Percentiles rank a stretch among this genome's conserved stretches.
phyloP scores from a whole-genome alignment of 2,329 filamentous ascomycete genomes.

The Chaetomiaceae sp. region DNA sequence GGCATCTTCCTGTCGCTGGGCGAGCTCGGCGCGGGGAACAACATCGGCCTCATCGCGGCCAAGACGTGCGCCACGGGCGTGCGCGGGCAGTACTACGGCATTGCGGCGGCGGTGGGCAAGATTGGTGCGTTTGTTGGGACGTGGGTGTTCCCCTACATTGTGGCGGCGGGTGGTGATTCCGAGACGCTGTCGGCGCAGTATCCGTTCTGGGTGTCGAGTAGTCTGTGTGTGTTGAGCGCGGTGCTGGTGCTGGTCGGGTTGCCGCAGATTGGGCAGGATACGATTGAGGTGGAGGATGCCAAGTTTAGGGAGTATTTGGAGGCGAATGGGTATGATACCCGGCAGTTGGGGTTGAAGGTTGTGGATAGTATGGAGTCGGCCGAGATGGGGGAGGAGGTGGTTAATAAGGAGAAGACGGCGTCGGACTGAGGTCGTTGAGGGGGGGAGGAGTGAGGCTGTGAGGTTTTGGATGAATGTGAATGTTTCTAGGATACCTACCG shows the following conservation, averaged over 20 bases:
- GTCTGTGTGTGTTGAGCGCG: constrained; percentile 72
- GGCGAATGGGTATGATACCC: constrained; percentile 70
- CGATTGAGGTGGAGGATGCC: constrained; percentile 72
- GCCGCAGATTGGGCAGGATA: constrained; percentile 79
- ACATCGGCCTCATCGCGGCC: constrained; percentile 80
- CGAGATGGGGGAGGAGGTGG: neutral
- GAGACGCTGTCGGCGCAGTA: constrained; percentile 66
- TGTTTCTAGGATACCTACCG: no score
- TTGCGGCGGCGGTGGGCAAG: constrained; percentile 70
- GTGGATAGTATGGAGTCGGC: constrained; percentile 30
- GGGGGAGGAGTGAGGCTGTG: no score
- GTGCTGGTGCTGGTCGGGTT: constrained; percentile 60
- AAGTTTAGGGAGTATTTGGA: constrained; percentile 71
- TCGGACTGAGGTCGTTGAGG: no score
- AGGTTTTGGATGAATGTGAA: no score
- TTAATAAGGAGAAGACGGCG: neutral
- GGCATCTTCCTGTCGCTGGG: constrained; percentile 73
- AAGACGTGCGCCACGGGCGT: constrained; percentile 87
- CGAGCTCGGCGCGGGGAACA: constrained; percentile 83
- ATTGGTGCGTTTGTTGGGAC: constrained; percentile 82
- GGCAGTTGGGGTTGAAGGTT: constrained; percentile 45
- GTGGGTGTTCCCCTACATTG: constrained; percentile 73
- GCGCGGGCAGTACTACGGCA: constrained; percentile 70
- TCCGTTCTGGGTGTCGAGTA: constrained; percentile 81
- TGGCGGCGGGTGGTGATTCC: constrained; percentile 53